Evolutionary conservation across 2,329 filamentous ascomycete genomes (phyloP), one percentile per base, ranked within the genome.

Genomic region (Knufia petricola): DNA sequence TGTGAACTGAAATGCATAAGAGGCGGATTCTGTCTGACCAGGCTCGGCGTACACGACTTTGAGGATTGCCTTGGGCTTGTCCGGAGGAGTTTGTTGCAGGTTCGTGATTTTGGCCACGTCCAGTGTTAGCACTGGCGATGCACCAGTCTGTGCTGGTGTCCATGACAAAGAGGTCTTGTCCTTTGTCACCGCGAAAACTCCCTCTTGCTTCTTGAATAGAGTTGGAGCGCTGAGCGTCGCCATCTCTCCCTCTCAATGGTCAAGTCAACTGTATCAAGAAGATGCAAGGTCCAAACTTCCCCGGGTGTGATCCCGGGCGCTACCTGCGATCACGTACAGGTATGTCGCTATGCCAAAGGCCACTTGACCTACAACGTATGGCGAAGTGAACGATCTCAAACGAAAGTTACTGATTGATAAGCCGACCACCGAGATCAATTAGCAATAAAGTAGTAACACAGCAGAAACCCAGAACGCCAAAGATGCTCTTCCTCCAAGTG

Each of bases 181-280:
- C 49, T 76, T 71, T 13, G 85, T 81, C 58, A 96, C 74, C 21
- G 80, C 78, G 60, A 98, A 71, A 52, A 79, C 78, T 64, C 92
- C 92, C 72, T 96, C 86, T 68, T 94, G 92, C 74, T 96, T 98
- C 71, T 95, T 96, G 76, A 92, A 96, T 50, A 82, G 74, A 46
- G 84, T 82, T 54, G 77, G 78, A 51, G 82, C 86, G 58, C 73
- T 76, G 46, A 78, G 79, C 53, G 74, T 65, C 23, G 76, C 69
- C 79, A 83, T 82, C 13, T 36, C 15, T 28, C 26, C 26, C 6
- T 12, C 26, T 6, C 26, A 6, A 12, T 6, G 26, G 6, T 12
- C 26, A 6, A 28, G 26, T 12, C 12, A 6, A 28, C 26, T 12
- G 12, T n/a, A n/a, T n/a, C n/a, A n/a, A n/a, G n/a, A n/a, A n/a